These are phyloP conservation scores for Tolypocladium pustulatum DNA, from an alignment of 2,329 filamentous ascomycete genomes.

Conservation along the genomic window DNA sequence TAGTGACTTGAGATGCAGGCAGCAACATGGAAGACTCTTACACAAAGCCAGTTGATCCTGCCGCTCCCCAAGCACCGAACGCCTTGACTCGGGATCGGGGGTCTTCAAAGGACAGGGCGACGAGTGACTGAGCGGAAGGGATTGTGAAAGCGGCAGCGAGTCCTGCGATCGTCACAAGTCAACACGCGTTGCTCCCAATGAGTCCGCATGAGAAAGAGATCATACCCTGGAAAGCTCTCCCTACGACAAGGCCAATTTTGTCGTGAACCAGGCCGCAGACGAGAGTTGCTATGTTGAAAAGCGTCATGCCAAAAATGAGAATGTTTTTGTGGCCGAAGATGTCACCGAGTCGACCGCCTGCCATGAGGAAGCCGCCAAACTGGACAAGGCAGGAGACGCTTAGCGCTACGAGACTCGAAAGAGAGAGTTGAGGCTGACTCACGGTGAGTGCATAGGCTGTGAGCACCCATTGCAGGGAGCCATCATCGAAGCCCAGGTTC, in stretches of 20 bases:
- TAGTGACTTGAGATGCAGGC: background rate
- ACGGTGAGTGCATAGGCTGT: slow-evolving; percentile 5
- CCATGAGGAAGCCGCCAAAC: slow-evolving; percentile 6
- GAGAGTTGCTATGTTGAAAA: slow-evolving; percentile 2
- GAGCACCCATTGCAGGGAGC: slow-evolving; percentile 6
- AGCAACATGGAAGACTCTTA: background rate
- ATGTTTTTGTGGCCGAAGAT: slow-evolving; percentile 5
- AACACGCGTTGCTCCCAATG: background rate
- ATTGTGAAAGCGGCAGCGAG: slow-evolving; percentile 5
- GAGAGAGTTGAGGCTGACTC: background rate
- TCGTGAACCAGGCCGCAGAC: slow-evolving; percentile 3
- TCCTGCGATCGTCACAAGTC: background rate
- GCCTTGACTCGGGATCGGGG: slow-evolving; percentile 3
- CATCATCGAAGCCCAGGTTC: slow-evolving; percentile 4
- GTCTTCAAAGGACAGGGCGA: slow-evolving; percentile 4
- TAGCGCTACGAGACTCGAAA: background rate
- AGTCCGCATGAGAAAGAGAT: background rate
- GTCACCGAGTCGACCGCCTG: slow-evolving; percentile 4
- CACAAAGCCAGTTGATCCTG: slow-evolving; percentile 6
- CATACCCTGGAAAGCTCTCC: slow-evolving; percentile 4
- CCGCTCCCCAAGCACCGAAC: slow-evolving; percentile 5
- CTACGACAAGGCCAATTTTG: slow-evolving; percentile 3
- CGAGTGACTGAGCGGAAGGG: slow-evolving; percentile 4
- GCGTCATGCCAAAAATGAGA: slow-evolving; percentile 3
- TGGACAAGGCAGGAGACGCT: background rate